Percentiles rank a stretch among this genome's conserved stretches.
Evolutionary conservation across 495 filamentous ascomycete species (phyloP).

Genomic region (Aspergillus cavernicola): DNA sequence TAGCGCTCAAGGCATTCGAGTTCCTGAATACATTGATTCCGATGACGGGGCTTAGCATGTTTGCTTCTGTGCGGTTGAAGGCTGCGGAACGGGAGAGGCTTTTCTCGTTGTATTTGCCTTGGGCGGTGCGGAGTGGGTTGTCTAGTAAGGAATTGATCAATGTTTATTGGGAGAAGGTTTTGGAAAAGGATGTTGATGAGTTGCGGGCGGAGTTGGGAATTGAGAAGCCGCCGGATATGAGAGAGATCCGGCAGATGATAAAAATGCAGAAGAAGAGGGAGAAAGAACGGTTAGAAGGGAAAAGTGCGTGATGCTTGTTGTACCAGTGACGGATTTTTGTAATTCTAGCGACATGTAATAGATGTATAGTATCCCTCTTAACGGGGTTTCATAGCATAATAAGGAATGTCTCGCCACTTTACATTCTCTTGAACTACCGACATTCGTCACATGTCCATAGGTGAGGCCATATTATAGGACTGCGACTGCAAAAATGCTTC

Average conservation of each 20-base stretch:
- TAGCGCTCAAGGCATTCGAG: slow-evolving; percentile 94
- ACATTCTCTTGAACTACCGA: neutral
- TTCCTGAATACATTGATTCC: slow-evolving; percentile 91
- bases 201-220: slow-evolving; percentile 71
- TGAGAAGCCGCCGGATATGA: slow-evolving; percentile 85
- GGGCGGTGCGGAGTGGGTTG: slow-evolving; percentile 83
- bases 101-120: slow-evolving; percentile 73
- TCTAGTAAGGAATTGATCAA: slow-evolving; percentile 80
- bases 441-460: neutral
- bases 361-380: slow-evolving; percentile 12
- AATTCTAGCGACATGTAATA: slow-evolving; percentile 6
- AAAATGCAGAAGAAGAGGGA: slow-evolving; percentile 64
- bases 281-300: slow-evolving; percentile 47
- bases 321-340: neutral
- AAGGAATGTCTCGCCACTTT: neutral
- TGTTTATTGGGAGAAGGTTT: slow-evolving; percentile 96
- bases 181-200: slow-evolving; percentile 79
- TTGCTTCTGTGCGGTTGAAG: slow-evolving; percentile 69
- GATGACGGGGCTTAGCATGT: slow-evolving; percentile 86
- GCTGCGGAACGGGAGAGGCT: slow-evolving; percentile 69
- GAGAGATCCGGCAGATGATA: slow-evolving; percentile 68
- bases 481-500: neutral
- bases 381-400: neutral
- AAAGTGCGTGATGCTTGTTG: slow-evolving; percentile 16
- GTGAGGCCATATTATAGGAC: neutral